Evolutionary conservation across 371 early-diverging fungal species (phyloP), one percentile per base, ranked within the genome.

Genomic region (Mortierella sp.): DNA sequence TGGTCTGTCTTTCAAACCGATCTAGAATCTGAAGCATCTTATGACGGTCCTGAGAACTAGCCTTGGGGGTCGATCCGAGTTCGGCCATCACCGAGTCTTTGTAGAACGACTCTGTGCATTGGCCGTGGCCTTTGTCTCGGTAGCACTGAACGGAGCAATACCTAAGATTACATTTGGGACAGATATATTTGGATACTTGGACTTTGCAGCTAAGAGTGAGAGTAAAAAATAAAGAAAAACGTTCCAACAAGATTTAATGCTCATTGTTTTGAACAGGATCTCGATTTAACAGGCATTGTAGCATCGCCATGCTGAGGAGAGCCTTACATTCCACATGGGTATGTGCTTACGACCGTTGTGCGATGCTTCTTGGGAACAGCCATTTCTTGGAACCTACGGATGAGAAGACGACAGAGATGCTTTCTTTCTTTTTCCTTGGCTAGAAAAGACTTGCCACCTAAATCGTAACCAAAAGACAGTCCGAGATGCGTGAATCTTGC

Each of bases 81-180:
- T 91, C 92, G n/a, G 79, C 84, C 43, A 85, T 81, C 9, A 92
- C 81, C 29, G 83, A 88, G 2, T 88, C 84, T 59, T 83, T 86
- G 68, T 91, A 91, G 59, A 92, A 92, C 0, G 86, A 82, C 65
- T 92, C 92, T 14, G 91, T 91, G 70, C 93, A 92, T 19, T 71
- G 72, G 2, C 70, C 48, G 62, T 86, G 84, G 1, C 69, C 86
- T 69, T 84, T 72, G 64, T 89, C 84, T 69, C 90, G 90, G 71
- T 91, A 92, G 57, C 93, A 92, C 3, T 81, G 56, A 12, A 92
- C 56, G 5, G 90, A 90, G 66, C 93, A 92, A 56, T 92, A 92
- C 29, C 84, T 72, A 21, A 91, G 79, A 70, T 92, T 89, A 61
- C 93, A 92, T 51, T 90, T 84, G 43, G 93, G 93, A 66, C 93